Base-by-base conservation (phyloP, 2,329 filamentous ascomycete genomes). In the Penicillium sp. region DNA sequence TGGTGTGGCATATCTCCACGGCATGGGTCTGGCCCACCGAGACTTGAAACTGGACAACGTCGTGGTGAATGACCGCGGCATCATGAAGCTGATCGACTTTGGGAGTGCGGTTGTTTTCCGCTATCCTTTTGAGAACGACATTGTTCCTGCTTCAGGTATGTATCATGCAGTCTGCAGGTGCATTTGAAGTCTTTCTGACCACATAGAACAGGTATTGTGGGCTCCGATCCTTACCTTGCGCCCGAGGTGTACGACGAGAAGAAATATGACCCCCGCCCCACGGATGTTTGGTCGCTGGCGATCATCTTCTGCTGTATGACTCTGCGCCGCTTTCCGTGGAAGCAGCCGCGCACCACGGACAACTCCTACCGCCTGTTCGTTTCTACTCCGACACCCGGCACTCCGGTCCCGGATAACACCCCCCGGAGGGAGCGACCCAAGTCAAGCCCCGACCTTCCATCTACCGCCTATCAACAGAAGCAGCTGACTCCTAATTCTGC, bases 271-370 rank as follows among this genome's bases (percentile, higher is more conserved):
- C 90, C 93, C 1, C 87, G 91, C 54, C 89, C 90, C 6, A 89
- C 92, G 1, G 93, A 98, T 72, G 90, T 98, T 52, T 98, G 93
- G 93, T 98, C 93, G 9, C 78, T 98, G 52, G 93, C 92, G 15
- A 98, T 98, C 61, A 97, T 98, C 47, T 98, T 92, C 73, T 97
- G 93, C 72, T 98, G 93, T 76, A 98, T 98, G 93, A 93, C 89
- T 4, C 77, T 98, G 37, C 82, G 93, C 20, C 79, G 93, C 31
- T 98, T 98, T 66, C 93, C 93, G 0, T 98, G 93, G 93, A 98
- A 98, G 74, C 84, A 95, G 31, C 93, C 93, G 4, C 83, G 91
- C 35, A 75, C 90, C 67, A 88, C 88, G 3, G 93, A 98, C 69
- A 97, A 95, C 69, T 95, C 90, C 0, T 98, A 89, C 73, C 91